phyloP scores from a whole-genome alignment of 1,284 basidiomycete genomes.

The Waitea zeae region DNA sequence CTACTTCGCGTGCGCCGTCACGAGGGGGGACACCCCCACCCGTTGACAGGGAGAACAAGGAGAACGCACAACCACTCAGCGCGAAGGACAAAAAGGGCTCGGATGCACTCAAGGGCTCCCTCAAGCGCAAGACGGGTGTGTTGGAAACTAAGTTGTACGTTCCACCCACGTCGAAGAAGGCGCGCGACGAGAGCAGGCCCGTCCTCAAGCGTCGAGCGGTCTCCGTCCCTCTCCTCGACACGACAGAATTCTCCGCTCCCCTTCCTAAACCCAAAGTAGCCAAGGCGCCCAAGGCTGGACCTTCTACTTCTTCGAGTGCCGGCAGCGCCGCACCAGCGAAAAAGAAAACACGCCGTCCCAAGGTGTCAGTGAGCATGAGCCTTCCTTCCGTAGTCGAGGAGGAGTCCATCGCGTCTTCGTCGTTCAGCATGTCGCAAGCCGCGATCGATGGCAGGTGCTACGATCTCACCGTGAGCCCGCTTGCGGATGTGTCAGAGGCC shows the following conservation, averaged over 20 bases:
- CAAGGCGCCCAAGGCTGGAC: conserved; percentile 11
- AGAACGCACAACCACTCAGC: too few species aligned
- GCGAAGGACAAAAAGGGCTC: too few species aligned
- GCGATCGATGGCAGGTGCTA: conserved; percentile 37
- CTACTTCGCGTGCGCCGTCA: too few species aligned
- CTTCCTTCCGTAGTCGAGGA: conserved; percentile 19
- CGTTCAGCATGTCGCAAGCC: conserved; percentile 1
- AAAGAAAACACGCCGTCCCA: conserved; percentile 17
- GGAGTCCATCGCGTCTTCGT: conserved; percentile 14
- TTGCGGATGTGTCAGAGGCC: conserved; percentile 44
- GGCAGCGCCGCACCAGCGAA: conserved; percentile 14
- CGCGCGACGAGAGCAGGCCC: conserved; percentile 12
- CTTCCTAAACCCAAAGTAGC: too few species aligned
- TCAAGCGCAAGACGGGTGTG: conserved; percentile 44
- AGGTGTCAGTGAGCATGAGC: too few species aligned
- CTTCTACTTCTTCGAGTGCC: too few species aligned
- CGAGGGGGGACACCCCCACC: too few species aligned
- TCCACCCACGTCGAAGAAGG: conserved; percentile 24
- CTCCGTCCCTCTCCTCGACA: conserved; percentile 3
- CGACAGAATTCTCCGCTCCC: conserved; percentile 2
- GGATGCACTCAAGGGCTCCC: too few species aligned
- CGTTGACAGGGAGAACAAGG: too few species aligned
- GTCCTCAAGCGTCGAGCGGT: not conserved
- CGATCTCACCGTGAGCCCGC: conserved; percentile 42
- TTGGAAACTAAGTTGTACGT: conserved; percentile 33